A percentile compares a stretch with the other conserved stretches of the same genome.
These are phyloP conservation scores for Amanita thiersii DNA, from an alignment of 768 basidiomycete species.

Conservation along the genomic window DNA sequence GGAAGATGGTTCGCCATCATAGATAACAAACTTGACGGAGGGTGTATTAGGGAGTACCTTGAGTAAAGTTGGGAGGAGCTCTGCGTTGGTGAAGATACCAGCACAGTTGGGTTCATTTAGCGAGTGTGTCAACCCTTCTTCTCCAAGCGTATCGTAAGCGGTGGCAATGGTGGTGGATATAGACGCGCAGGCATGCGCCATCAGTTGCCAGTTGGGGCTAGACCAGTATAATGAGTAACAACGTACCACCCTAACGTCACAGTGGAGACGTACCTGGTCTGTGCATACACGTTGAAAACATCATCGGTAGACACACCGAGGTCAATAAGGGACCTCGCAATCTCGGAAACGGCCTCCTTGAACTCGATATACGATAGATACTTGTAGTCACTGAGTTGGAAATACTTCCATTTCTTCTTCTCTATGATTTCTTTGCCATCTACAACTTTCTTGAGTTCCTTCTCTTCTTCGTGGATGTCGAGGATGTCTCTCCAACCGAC, in stretches of 20 bases:
- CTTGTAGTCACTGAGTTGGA: slow-evolving; percentile 84
- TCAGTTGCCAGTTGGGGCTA: slow-evolving; percentile 82
- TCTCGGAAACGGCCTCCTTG: slow-evolving; percentile 50
- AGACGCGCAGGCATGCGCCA: slow-evolving; percentile 73
- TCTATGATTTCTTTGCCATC: slow-evolving; percentile 78
- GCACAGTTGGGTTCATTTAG: slow-evolving; percentile 76
- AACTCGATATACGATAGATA: slow-evolving; percentile 72
- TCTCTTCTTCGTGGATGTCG: slow-evolving; percentile 72
- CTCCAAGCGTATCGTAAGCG: slow-evolving; percentile 94
- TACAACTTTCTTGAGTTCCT: slow-evolving; percentile 79
- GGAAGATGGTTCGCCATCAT: slow-evolving; percentile 63
- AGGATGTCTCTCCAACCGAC: slow-evolving; percentile 76
- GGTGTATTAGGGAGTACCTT: slow-evolving; percentile 69
- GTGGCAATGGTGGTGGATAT: slow-evolving; percentile 84
- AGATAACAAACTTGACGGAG: slow-evolving; percentile 71
- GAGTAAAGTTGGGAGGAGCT: slow-evolving; percentile 72
- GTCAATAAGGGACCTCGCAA: slow-evolving; percentile 66
- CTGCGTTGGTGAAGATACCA: slow-evolving; percentile 87
- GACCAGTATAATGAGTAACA: slow-evolving; percentile 9
- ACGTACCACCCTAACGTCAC: not conserved
- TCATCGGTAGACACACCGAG: slow-evolving; percentile 60
- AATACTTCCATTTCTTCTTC: slow-evolving; percentile 96
- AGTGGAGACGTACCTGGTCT: slow-evolving; percentile 55
- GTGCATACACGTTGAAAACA: slow-evolving; percentile 86
- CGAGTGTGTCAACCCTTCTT: slow-evolving; percentile 81